A percentile compares a stretch with the other conserved stretches of the same genome.
Conservation (phyloP, 768 basidiomycete genomes). For the Coprinopsis sp. region DNA sequence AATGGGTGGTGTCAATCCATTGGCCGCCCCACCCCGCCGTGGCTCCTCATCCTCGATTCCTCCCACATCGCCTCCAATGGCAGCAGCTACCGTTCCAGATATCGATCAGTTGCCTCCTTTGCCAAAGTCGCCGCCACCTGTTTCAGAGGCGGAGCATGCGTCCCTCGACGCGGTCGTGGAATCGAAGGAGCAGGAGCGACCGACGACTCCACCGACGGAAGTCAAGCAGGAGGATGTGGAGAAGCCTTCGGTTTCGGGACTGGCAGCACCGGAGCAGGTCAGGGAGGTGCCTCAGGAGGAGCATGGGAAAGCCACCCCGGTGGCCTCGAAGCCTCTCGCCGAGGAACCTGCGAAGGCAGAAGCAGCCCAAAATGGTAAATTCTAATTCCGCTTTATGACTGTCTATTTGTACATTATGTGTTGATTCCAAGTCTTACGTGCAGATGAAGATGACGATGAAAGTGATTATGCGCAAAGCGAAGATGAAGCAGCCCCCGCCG, state of each 20-base stretch:
- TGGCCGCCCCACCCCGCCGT: slow-evolving; percentile 31
- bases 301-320: too few relatives aligned
- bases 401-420: background rate
- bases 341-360: slow-evolving; percentile 11
- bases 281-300: too few relatives aligned
- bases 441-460: slow-evolving; percentile 7
- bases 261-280: too few relatives aligned
- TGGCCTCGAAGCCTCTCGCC: background rate
- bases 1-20: slow-evolving; percentile 67
- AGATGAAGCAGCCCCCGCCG: background rate
- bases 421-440: too few relatives aligned
- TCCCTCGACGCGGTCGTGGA: too few relatives aligned
- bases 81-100: background rate
- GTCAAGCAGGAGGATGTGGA: background rate
- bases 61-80: slow-evolving; percentile 4
- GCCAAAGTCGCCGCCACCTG: too few relatives aligned
- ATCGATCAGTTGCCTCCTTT: background rate
- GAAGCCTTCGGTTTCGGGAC: background rate
- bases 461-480: slow-evolving; percentile 9
- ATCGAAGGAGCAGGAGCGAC: too few relatives aligned
- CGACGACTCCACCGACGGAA: too few relatives aligned
- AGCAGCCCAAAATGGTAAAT: slow-evolving; percentile 29
- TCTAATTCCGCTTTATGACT: slow-evolving; percentile 21
- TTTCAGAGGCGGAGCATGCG: too few relatives aligned
- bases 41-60: slow-evolving; percentile 7